Evolutionary conservation across 495 filamentous ascomycete species (phyloP).

Genomic region (Recurvomyces mirabilis): DNA sequence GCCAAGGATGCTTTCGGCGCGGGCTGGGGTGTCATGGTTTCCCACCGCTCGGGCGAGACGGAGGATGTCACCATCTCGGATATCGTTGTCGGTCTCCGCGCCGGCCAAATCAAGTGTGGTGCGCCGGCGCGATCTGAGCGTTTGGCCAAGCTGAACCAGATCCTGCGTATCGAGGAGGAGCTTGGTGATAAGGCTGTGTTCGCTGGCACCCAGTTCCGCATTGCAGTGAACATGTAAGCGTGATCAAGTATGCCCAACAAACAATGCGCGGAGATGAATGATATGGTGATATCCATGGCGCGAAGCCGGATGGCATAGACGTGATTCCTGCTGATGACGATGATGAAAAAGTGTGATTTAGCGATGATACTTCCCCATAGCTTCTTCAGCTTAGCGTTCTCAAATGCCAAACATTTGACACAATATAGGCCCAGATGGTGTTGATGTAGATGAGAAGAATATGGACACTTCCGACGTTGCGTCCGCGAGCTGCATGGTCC

Average conservation of each 20-base stretch:
- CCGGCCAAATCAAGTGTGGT: constrained; percentile 99
- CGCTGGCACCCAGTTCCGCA: constrained; percentile 84
- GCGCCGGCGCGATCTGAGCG: constrained; percentile 92
- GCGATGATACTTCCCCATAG: constrained; percentile 1
- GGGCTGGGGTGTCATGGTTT: constrained; percentile 99
- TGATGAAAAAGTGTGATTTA: too few relatives aligned
- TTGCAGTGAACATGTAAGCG: constrained; percentile 65
- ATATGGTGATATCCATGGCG: too few relatives aligned
- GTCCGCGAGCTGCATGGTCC: too few relatives aligned
- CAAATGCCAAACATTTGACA: too few relatives aligned
- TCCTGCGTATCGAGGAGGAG: constrained; percentile 99
- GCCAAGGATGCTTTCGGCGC: constrained; percentile 97
- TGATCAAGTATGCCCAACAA: too few relatives aligned
- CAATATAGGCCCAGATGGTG: too few relatives aligned
- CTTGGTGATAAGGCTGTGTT: constrained; percentile 83
- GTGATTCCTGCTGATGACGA: too few relatives aligned
- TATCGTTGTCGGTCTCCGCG: constrained; percentile 88
- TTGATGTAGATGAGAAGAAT: too few relatives aligned
- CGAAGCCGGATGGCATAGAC: neutral
- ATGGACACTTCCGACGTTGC: too few relatives aligned
- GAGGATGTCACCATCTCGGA: constrained; percentile 99
- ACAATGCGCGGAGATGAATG: too few relatives aligned
- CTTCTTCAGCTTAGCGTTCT: too few relatives aligned
- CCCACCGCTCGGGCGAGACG: constrained; percentile 96
- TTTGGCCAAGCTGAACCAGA: constrained; percentile 99